Evolutionary conservation across 805 yeast genomes (phyloP).

Genomic region (Barnettozyma sucrosica): DNA sequence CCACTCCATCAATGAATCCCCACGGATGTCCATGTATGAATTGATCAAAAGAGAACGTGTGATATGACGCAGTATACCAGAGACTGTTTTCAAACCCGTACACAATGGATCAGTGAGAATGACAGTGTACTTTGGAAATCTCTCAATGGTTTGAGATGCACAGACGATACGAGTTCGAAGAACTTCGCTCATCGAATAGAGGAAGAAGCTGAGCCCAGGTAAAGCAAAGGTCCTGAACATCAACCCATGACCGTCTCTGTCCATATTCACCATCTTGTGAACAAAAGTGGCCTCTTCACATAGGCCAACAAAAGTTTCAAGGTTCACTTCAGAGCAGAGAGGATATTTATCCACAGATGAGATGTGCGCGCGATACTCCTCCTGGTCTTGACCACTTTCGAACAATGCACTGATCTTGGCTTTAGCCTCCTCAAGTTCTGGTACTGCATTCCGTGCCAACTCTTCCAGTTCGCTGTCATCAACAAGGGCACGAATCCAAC

Average conservation of each 20-base stretch:
- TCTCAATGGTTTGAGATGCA: background rate
- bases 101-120: constrained; percentile 5
- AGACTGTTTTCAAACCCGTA: background rate
- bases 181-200: background rate
- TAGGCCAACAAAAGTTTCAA: constrained; percentile 2
- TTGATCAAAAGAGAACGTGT: constrained; percentile 6
- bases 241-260: background rate
- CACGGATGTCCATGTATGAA: constrained; percentile 2
- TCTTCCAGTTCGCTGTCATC: background rate
- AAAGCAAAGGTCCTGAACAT: constrained; percentile 1
- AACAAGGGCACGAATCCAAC: background rate
- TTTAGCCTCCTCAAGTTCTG: background rate
- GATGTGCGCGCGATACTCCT: background rate
- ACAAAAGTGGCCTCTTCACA: constrained; percentile 6
- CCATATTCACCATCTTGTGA: constrained; percentile 4
- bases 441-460: background rate
- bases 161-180: background rate
- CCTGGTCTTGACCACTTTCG: background rate
- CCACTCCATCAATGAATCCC: background rate
- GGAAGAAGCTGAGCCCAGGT: background rate
- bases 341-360: background rate
- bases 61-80: constrained; percentile 1
- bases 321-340: constrained; percentile 5
- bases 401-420: background rate
- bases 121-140: background rate